Conservation (phyloP, 352 stramenopile species). For the Phytophthora pinifolia region DNA sequence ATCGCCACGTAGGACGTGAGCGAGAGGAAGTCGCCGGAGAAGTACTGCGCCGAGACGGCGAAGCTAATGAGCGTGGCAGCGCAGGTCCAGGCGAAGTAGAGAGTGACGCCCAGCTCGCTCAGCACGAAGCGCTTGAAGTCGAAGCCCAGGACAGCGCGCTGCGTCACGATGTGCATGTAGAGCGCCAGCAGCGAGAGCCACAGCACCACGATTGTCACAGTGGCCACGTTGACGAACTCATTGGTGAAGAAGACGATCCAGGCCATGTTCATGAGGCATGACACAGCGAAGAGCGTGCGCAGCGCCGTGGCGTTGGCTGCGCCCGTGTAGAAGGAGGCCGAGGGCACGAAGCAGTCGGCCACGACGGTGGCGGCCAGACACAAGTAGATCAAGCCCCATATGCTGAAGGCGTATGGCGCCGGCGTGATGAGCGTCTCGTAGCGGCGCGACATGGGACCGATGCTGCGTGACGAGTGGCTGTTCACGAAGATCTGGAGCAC, state of each 20-base stretch:
- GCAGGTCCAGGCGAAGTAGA: constrained; percentile 80
- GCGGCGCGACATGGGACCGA: constrained; percentile 55
- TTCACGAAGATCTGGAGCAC: constrained; percentile 68
- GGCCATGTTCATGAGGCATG: constrained; percentile 67
- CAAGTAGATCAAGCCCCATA: constrained; percentile 82
- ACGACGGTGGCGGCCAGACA: constrained; percentile 63
- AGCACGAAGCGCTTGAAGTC: constrained; percentile 49
- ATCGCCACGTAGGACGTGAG: constrained; percentile 57
- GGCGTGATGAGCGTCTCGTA: constrained; percentile 82
- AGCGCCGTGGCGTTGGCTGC: constrained; percentile 47
- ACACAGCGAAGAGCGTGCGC: constrained; percentile 59
- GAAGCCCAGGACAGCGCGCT: constrained; percentile 44
- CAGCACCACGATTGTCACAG: constrained; percentile 48
- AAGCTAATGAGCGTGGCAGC: constrained; percentile 72
- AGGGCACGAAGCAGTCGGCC: constrained; percentile 66
- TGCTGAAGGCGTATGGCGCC: constrained; percentile 70
- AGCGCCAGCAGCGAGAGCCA: constrained; percentile 62
- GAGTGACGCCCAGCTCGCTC: constrained; percentile 58
- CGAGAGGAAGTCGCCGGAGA: constrained; percentile 47
- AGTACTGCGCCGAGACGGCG: constrained; percentile 57
- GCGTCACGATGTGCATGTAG: constrained; percentile 53
- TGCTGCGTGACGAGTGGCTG: constrained; percentile 40
- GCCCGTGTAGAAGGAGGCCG: constrained; percentile 57
- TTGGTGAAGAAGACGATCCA: constrained; percentile 75
- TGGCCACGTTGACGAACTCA: constrained; percentile 65